Conservation (phyloP, 768 basidiomycete species). For the Leccinum disarticulatum region DNA sequence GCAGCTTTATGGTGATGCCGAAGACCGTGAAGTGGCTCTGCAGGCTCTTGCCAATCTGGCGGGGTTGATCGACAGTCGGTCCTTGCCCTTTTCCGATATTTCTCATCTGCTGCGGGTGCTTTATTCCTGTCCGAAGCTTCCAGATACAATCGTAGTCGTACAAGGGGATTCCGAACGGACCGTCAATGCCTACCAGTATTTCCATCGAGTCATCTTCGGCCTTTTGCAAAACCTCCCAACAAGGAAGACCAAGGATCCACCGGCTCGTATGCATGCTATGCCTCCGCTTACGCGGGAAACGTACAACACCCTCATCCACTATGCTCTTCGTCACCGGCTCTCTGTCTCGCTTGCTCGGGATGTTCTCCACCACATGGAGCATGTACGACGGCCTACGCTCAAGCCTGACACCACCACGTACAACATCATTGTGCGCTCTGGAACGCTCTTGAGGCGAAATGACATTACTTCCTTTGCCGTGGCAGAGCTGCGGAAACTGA, state of each 20-base stretch:
- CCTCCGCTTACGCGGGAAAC: constrained; percentile 40
- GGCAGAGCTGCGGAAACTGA: constrained; percentile 30
- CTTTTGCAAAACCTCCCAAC: constrained; percentile 38
- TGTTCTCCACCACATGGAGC: constrained; percentile 57
- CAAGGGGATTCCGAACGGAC: constrained; percentile 21
- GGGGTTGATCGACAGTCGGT: constrained; percentile 47
- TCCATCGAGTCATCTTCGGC: constrained; percentile 46
- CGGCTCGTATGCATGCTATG: constrained; percentile 14
- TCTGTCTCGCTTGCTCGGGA: constrained; percentile 47
- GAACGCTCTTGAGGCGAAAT: constrained; percentile 47
- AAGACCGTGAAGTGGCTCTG: constrained; percentile 38
- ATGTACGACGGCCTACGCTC: constrained; percentile 40
- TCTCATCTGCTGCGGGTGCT: constrained; percentile 47
- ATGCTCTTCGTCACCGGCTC: constrained; percentile 59
- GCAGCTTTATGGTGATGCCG: constrained; percentile 30
- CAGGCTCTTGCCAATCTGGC: constrained; percentile 66
- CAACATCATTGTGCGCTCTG: constrained; percentile 59
- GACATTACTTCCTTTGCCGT: constrained; percentile 43
- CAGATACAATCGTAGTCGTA: constrained; percentile 40
- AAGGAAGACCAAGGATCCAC: constrained; percentile 22
- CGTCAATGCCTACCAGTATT: constrained; percentile 47
- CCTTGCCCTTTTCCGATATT: constrained; percentile 46
- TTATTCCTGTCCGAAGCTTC: constrained; percentile 44
- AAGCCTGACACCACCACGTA: constrained; percentile 50
- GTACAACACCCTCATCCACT: constrained; percentile 67